These are phyloP conservation scores for Rhynchospora pubera DNA, from an alignment of 176 grass and related monocot genomes.

Conservation along the genomic window DNA sequence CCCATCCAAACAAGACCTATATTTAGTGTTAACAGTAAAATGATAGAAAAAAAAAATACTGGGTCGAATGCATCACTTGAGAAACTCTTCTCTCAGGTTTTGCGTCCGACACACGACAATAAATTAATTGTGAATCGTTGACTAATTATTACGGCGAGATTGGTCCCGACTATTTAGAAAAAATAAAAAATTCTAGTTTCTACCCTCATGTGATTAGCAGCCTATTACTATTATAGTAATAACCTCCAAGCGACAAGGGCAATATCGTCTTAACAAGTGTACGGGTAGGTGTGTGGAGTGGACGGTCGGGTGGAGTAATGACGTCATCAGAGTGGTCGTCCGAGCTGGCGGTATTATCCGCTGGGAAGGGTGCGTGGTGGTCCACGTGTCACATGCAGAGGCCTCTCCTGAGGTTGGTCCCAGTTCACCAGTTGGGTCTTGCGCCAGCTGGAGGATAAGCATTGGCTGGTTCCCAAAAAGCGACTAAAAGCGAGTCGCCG, in stretches of 20 bases:
- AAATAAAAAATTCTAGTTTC: too few relatives aligned
- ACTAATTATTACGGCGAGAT: not conserved
- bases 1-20: too few relatives aligned
- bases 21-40: too few relatives aligned
- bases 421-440: not conserved
- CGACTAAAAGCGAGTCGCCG: not conserved
- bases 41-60: not conserved
- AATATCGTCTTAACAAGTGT: not conserved
- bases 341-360: slow-evolving; percentile 17
- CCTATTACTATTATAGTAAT: not conserved
- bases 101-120: not conserved
- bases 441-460: slow-evolving; percentile 18
- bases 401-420: not conserved
- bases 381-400: slow-evolving; percentile 10
- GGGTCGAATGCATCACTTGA: not conserved
- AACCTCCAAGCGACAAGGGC: not conserved
- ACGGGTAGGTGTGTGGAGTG: not conserved
- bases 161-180: not conserved
- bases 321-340: not conserved
- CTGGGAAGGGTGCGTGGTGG: not conserved
- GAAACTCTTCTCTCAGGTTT: not conserved
- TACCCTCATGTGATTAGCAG: not conserved
- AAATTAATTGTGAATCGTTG: not conserved
- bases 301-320: not conserved
- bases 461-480: slow-evolving; percentile 23